These are phyloP conservation scores for Aspergillus pseudoterreus DNA, from an alignment of 2,329 filamentous ascomycete genomes.

Conservation along the genomic window DNA sequence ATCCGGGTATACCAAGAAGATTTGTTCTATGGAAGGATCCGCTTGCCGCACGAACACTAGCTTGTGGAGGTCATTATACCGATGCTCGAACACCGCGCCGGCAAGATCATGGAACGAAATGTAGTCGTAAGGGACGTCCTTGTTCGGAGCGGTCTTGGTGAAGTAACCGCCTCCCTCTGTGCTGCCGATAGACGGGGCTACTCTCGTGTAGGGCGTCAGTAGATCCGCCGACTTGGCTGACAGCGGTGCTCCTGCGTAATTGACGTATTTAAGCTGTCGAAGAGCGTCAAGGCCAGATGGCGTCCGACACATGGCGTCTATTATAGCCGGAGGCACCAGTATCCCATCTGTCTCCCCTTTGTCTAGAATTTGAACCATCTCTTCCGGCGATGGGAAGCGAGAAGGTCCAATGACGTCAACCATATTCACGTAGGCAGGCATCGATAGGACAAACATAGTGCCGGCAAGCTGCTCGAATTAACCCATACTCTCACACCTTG, in stretches of 20 bases:
- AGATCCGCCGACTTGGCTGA: constrained; percentile 22
- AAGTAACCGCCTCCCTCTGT: constrained; percentile 20
- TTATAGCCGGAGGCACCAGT: constrained; percentile 18
- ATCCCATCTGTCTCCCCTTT: constrained; percentile 14
- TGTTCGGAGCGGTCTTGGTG: constrained; percentile 6
- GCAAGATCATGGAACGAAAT: constrained; percentile 13
- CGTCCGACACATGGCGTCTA: constrained; percentile 18
- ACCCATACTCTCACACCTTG: neutral
- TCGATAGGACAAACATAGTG: constrained; percentile 15
- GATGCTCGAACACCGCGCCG: constrained; percentile 12
- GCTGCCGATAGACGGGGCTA: constrained; percentile 22
- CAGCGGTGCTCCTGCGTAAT: constrained; percentile 23
- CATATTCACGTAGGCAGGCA: constrained; percentile 14
- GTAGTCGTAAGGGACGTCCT: constrained; percentile 16
- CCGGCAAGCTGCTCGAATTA: constrained; percentile 13
- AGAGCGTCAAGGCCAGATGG: constrained; percentile 13
- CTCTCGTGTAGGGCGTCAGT: constrained; percentile 8
- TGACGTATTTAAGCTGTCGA: constrained; percentile 11
- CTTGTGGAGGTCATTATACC: constrained; percentile 16
- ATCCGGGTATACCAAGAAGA: constrained; percentile 19
- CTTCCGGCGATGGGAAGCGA: constrained; percentile 6
- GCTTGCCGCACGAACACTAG: constrained; percentile 18
- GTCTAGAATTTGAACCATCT: constrained; percentile 15
- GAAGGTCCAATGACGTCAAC: constrained; percentile 17
- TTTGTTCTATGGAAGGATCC: constrained; percentile 13